Evolutionary conservation across 2,329 filamentous ascomycete species (phyloP).

Genomic region (Aspergillus oerlinghausenensis): DNA sequence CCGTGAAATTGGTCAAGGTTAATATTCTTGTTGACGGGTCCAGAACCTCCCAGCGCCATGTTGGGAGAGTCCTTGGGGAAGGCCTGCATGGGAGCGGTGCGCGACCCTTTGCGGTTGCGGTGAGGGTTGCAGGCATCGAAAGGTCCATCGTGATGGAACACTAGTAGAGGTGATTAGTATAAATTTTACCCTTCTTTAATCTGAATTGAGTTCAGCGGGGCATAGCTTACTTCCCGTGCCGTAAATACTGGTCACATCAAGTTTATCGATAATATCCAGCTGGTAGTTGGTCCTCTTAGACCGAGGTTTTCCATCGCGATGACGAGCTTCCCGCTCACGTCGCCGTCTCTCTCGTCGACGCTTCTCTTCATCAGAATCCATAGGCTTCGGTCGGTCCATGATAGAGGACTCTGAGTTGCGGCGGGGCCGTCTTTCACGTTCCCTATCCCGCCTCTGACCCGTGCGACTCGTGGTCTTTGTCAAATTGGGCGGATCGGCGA

Average conservation of each 20-base stretch:
- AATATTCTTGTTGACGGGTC: slow-evolving; percentile 73
- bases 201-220: not conserved
- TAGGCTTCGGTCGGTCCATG: slow-evolving; percentile 47
- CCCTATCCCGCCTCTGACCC: slow-evolving; percentile 33
- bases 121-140: slow-evolving; percentile 96
- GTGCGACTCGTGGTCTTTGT: slow-evolving; percentile 20
- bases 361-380: slow-evolving; percentile 48
- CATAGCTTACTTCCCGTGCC: slow-evolving; percentile 73
- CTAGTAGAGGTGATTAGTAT: slow-evolving; percentile 42
- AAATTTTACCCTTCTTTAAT: not conserved
- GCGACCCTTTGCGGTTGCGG: slow-evolving; percentile 78
- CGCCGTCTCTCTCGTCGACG: slow-evolving; percentile 46
- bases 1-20: slow-evolving; percentile 89
- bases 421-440: slow-evolving; percentile 43
- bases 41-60: slow-evolving; percentile 82
- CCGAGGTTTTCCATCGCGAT: slow-evolving; percentile 35
- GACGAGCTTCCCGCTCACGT: slow-evolving; percentile 46
- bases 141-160: slow-evolving; percentile 95
- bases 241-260: slow-evolving; percentile 94
- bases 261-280: slow-evolving; percentile 89
- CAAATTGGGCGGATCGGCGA: slow-evolving; percentile 39
- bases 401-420: slow-evolving; percentile 63
- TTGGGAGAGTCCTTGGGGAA: slow-evolving; percentile 91
- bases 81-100: slow-evolving; percentile 88
- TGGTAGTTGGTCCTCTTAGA: slow-evolving; percentile 38